Evolutionary conservation across 2,329 filamentous ascomycete species (phyloP), one percentile per base, ranked within the genome.

Genomic region (Trichoderma arundinaceum): DNA sequence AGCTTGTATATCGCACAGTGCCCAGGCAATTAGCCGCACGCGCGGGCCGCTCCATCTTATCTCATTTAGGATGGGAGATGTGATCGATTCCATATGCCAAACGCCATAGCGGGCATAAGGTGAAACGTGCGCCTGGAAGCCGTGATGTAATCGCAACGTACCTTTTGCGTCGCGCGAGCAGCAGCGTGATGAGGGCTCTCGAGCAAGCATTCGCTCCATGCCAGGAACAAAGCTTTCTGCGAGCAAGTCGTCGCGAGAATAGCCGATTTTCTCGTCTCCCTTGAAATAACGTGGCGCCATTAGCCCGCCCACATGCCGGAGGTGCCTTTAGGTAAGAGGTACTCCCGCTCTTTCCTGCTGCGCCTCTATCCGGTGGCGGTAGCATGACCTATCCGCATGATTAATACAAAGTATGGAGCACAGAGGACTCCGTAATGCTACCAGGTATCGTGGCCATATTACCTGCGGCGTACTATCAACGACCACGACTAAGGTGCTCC

Each of bases 1-100:
- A 38, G 59, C 39, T 49, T 66, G 65, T 66, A 66, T 39, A 61
- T 57, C 15, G 65, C 65, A 66, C 65, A 64, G 65, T 66, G 59
- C 32, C 43, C 28, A 52, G 22, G 52, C 41, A 53, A 17, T 54
- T 58, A 64, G 8, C 28, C 65, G 52, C 65, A 66, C 65, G 52
- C 60, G 65, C 65, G 52, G 65, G 52, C 65, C 65, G 61, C 52
- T 58, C 52, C 52, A 64, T 61, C 39, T 61, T 64, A 57, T 61
- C 56, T 57, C 59, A 63, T 63, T 38, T 54, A 54, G 49, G 39
- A 53, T 56, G 46, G 53, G 63, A 65, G 63, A 65, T 59, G 54
- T 65, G 63, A 65, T 65, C 63, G 63, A 65, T 65, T 65, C 44
- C 43, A 39, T 57, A 17, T 49, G 52, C 61, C 53, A 57, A 57